Evolutionary conservation across 345 rosid genomes (phyloP).

Genomic region (Melastoma malabathricum): DNA sequence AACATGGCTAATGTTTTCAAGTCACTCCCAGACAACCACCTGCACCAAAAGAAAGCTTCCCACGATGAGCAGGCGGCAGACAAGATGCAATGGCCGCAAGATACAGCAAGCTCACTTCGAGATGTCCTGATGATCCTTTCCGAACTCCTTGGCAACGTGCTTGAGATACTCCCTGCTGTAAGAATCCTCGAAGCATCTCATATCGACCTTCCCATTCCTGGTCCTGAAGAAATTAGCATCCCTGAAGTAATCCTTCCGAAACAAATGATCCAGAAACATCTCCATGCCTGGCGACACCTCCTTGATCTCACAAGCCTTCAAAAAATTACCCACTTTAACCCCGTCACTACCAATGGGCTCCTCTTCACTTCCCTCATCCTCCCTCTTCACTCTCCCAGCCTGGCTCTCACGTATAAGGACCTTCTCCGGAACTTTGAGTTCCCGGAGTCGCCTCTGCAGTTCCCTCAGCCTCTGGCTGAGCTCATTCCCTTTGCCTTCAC

Average conservation of each 20-base stretch:
- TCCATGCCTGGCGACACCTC: slow-evolving; percentile 42
- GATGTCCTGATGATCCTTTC: slow-evolving; percentile 55
- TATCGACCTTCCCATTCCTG: slow-evolving; percentile 22
- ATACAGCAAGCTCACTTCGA: slow-evolving; percentile 41
- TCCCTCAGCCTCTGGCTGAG: slow-evolving; percentile 25
- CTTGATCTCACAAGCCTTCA: slow-evolving; percentile 15
- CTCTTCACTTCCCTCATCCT: background rate
- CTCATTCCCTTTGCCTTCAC: slow-evolving; percentile 11
- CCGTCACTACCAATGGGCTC: background rate
- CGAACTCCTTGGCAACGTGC: slow-evolving; percentile 45
- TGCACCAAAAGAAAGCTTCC: slow-evolving; percentile 18
- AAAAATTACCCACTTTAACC: background rate
- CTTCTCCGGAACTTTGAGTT: background rate
- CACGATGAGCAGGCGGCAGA: background rate
- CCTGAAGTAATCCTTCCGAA: slow-evolving; percentile 43
- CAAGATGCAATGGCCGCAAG: too few species aligned
- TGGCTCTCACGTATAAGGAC: too few species aligned
- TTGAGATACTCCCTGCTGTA: slow-evolving; percentile 49
- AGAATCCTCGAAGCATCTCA: slow-evolving; percentile 34
- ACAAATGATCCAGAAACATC: slow-evolving; percentile 40
- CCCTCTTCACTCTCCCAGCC: background rate
- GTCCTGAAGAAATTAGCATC: slow-evolving; percentile 43
- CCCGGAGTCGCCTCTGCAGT: slow-evolving; percentile 13
- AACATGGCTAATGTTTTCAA: slow-evolving; percentile 47
- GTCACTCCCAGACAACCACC: slow-evolving; percentile 72